phyloP scores from a whole-genome alignment of 2,329 filamentous ascomycete species.

The Epichloe glyceriae region DNA sequence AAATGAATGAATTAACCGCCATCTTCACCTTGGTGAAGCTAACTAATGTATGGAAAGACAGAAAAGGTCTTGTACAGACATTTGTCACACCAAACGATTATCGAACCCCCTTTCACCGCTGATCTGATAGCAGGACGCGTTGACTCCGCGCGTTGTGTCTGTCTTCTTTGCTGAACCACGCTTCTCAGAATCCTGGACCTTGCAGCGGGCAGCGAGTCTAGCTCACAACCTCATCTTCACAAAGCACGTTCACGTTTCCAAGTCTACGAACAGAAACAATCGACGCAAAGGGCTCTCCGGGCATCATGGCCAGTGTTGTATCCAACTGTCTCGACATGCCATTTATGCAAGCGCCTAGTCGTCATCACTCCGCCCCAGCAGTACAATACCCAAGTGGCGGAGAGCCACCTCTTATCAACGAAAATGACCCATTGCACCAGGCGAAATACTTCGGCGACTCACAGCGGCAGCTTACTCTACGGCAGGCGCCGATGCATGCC shows the following conservation, averaged over 20 bases:
- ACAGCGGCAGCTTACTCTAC: constrained; percentile 9
- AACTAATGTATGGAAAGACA: no score
- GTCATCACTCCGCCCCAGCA: constrained; percentile 3
- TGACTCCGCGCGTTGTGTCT: not conserved
- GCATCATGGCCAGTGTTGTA: constrained; percentile 6
- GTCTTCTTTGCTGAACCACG: no score
- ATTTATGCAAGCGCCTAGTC: constrained; percentile 5
- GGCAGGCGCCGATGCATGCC: constrained; percentile 30
- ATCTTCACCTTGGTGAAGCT: no score
- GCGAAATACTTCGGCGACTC: constrained; percentile 10
- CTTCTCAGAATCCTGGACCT: no score
- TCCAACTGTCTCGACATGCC: constrained; percentile 7
- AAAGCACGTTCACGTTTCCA: not conserved
- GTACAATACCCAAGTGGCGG: constrained; percentile 8
- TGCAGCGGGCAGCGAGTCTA: not conserved
- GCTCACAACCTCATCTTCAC: not conserved
- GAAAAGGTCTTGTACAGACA: no score
- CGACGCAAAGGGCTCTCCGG: not conserved
- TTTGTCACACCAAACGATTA: no score
- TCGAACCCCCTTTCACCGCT: no score
- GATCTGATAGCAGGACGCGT: not conserved
- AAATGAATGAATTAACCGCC: no score
- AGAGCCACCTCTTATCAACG: constrained; percentile 7
- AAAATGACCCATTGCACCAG: constrained; percentile 7
- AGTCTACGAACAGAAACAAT: no score